Conservation (phyloP, 78 protist species). For the Dictyostelium citrinum region DNA sequence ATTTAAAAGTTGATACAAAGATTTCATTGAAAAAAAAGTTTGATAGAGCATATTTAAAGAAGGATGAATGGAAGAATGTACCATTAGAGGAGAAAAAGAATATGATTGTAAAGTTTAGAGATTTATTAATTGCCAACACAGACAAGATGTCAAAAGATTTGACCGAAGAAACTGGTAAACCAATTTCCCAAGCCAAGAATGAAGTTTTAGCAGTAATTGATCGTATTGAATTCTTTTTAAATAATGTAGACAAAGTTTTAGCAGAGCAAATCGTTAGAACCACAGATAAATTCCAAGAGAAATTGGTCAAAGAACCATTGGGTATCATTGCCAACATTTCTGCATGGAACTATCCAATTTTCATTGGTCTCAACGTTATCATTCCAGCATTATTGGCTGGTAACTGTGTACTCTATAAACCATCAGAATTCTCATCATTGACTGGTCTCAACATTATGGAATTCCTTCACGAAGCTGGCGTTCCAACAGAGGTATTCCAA, state of each 20-base stretch:
- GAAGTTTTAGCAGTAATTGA: slow-evolving; percentile 74
- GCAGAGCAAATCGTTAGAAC: slow-evolving; percentile 41
- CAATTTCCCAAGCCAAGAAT: slow-evolving; percentile 54
- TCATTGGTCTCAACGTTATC: slow-evolving; percentile 69
- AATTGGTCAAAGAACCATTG: slow-evolving; percentile 56
- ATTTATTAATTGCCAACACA: slow-evolving; percentile 20
- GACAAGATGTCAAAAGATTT: slow-evolving; percentile 40
- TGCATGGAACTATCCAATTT: slow-evolving; percentile 81
- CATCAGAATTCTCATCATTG: slow-evolving; percentile 48
- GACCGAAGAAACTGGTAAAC: slow-evolving; percentile 76
- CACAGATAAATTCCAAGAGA: slow-evolving; percentile 72
- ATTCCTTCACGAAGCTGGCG: slow-evolving; percentile 59
- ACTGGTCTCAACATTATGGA: slow-evolving; percentile 71
- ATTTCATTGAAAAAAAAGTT: slow-evolving; percentile 26
- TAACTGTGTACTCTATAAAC: slow-evolving; percentile 74
- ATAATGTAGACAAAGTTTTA: neutral
- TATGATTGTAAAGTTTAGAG: slow-evolving; percentile 63
- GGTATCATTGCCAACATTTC: slow-evolving; percentile 80
- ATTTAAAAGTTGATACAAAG: slow-evolving; percentile 58
- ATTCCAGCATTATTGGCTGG: slow-evolving; percentile 77
- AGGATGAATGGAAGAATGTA: slow-evolving; percentile 39
- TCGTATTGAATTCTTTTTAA: slow-evolving; percentile 68
- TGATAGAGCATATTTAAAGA: slow-evolving; percentile 42
- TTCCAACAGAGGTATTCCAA: slow-evolving; percentile 66
- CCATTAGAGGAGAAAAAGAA: slow-evolving; percentile 4